Percentiles rank a stretch among this genome's conserved stretches.
These are phyloP conservation scores for Plantago lanceolata DNA, from an alignment of 305 asterid genomes.

Conservation along the genomic window DNA sequence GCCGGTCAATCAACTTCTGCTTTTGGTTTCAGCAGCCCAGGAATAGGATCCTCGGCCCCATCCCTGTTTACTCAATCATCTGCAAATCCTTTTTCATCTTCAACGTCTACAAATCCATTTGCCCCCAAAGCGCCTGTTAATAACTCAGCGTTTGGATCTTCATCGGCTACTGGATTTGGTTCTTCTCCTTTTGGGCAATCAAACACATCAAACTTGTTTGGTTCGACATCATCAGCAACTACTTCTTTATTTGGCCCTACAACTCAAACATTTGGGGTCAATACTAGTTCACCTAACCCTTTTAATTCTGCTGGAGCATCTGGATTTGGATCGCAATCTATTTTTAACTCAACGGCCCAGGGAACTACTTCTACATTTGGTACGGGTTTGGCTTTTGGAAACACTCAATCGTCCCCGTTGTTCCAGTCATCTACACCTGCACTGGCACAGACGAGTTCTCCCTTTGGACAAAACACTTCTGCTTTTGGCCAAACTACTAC, in stretches of 20 bases:
- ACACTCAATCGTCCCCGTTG: slow-evolving; percentile 71
- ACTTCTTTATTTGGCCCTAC: slow-evolving; percentile 60
- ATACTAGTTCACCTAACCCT: slow-evolving; percentile 50
- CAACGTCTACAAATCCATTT: slow-evolving; percentile 68
- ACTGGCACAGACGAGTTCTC: slow-evolving; percentile 55
- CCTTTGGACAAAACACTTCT: slow-evolving; percentile 69
- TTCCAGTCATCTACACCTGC: slow-evolving; percentile 79
- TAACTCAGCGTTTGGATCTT: slow-evolving; percentile 58
- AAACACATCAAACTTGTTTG: slow-evolving; percentile 55
- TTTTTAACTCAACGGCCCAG: slow-evolving; percentile 66
- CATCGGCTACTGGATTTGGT: slow-evolving; percentile 61
- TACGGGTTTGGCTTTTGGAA: slow-evolving; percentile 54
- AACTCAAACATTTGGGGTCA: slow-evolving; percentile 51
- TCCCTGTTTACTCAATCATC: slow-evolving; percentile 42
- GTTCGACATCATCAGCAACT: slow-evolving; percentile 51
- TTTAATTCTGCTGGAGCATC: slow-evolving; percentile 62
- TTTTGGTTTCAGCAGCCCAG: not conserved
- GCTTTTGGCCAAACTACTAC: slow-evolving; percentile 61
- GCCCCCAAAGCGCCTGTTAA: slow-evolving; percentile 62
- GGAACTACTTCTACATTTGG: slow-evolving; percentile 59
- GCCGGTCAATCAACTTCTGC: slow-evolving; percentile 6
- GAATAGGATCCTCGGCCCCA: not conserved
- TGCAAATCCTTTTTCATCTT: slow-evolving; percentile 69
- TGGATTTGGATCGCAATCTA: slow-evolving; percentile 65
- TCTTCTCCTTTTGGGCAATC: slow-evolving; percentile 64